These are phyloP conservation scores for Rhodotorula diobovata DNA, from an alignment of 768 basidiomycete genomes.

Conservation along the genomic window DNA sequence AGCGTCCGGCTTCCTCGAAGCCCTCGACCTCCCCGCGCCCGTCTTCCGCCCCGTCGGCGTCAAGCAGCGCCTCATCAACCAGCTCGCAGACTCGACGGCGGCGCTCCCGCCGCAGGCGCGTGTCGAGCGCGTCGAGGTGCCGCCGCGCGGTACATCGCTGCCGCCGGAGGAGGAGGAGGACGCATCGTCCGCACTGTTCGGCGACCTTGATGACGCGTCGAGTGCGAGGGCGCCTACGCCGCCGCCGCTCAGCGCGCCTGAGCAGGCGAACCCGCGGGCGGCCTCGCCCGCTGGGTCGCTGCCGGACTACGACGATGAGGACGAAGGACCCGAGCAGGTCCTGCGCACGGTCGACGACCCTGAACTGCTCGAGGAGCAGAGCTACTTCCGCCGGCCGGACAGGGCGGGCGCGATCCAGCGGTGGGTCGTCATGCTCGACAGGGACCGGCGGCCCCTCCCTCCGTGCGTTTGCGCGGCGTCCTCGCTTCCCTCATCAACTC, in stretches of 20 bases:
- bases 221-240: background rate
- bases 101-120: background rate
- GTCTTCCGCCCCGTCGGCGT: background rate
- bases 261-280: too few species aligned
- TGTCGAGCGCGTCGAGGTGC: background rate
- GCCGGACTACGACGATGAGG: background rate
- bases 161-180: background rate
- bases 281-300: background rate
- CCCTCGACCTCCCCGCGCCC: background rate
- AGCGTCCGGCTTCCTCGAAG: background rate
- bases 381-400: background rate
- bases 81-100: background rate
- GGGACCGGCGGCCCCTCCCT: background rate
- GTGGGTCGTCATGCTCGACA: background rate
- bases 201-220: background rate
- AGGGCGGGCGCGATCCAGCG: background rate
- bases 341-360: background rate
- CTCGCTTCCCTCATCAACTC: too few species aligned
- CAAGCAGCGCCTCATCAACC: constrained; percentile 5
- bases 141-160: background rate
- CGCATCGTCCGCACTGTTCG: background rate
- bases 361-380: background rate
- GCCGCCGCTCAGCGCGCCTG: too few species aligned
- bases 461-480: background rate
- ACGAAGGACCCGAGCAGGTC: background rate